Evolutionary conservation across 2,329 filamentous ascomycete genomes (phyloP).

Genomic region (Colletotrichum chrysophilum): DNA sequence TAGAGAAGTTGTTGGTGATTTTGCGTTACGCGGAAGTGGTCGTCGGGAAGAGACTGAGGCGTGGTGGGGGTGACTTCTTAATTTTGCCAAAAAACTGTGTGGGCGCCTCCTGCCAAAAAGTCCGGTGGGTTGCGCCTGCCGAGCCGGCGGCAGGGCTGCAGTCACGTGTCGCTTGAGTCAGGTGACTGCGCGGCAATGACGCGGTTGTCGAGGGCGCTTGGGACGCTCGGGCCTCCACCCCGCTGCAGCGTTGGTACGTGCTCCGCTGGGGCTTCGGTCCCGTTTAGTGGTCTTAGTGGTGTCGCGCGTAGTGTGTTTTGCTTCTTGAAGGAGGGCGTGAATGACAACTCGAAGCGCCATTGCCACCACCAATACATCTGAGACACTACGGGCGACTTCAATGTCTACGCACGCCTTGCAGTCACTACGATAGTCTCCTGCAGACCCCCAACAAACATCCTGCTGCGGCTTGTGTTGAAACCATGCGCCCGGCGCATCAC

Average conservation of each 20-base stretch:
- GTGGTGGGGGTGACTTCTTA: slow-evolving; percentile 8
- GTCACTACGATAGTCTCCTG: neutral
- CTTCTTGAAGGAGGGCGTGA: neutral
- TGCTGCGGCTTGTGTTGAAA: slow-evolving; percentile 33
- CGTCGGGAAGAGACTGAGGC: slow-evolving; percentile 10
- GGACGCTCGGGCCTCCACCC: neutral
- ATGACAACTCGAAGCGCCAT: neutral
- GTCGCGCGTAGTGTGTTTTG: neutral
- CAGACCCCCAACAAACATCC: slow-evolving; percentile 20
- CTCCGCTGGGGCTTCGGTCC: neutral
- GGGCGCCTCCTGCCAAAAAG: neutral
- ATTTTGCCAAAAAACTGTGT: slow-evolving; percentile 29
- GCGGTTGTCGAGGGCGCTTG: slow-evolving; percentile 19
- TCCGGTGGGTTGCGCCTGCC: slow-evolving; percentile 25
- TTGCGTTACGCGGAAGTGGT: slow-evolving; percentile 23
- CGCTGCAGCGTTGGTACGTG: neutral
- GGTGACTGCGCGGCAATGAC: slow-evolving; percentile 38
- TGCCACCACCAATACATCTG: neutral
- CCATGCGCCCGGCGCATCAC: slow-evolving; percentile 56
- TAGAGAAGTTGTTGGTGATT: slow-evolving; percentile 32
- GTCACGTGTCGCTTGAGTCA: slow-evolving; percentile 36
- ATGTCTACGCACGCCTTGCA: neutral
- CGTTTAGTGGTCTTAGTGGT: neutral
- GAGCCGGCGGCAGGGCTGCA: slow-evolving; percentile 33
- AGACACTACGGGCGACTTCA: neutral